phyloP scores from a whole-genome alignment of 2,329 filamentous ascomycete species.

The Aspergillus fumigatus region DNA sequence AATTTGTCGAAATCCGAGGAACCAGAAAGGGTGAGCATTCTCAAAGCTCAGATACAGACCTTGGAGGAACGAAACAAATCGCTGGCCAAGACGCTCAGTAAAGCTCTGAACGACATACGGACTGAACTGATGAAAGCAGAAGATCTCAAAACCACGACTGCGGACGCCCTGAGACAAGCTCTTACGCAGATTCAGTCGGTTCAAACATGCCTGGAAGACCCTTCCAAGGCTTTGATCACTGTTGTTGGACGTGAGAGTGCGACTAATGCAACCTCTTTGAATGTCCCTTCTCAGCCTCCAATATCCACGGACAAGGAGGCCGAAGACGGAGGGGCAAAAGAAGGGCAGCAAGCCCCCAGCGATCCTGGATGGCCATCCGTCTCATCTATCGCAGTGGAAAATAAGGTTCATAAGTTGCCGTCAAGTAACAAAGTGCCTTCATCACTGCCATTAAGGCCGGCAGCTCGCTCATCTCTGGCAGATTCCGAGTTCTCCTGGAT shows the following conservation, averaged over 20 bases:
- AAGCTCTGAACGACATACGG: conserved; percentile 40
- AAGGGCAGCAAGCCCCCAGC: conserved; percentile 3
- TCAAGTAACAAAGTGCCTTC: conserved; percentile 10
- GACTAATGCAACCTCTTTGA: conserved; percentile 2
- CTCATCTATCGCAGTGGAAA: conserved; percentile 8
- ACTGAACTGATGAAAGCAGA: conserved; percentile 28
- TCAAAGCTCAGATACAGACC: conserved; percentile 29
- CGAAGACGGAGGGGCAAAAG: conserved; percentile 1
- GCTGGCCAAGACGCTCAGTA: conserved; percentile 38
- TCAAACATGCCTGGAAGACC: conserved; percentile 40
- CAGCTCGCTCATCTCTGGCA: conserved; percentile 38
- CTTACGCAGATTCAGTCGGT: conserved; percentile 41
- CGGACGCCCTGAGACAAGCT: conserved; percentile 32
- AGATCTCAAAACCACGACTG: conserved; percentile 18
- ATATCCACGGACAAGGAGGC: background rate
- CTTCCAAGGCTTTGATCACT: conserved; percentile 27
- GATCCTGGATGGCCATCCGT: conserved; percentile 3
- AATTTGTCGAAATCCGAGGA: conserved; percentile 9
- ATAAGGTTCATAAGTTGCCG: conserved; percentile 1
- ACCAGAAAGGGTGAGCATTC: conserved; percentile 17
- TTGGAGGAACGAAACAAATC: conserved; percentile 39
- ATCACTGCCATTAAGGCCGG: conserved; percentile 20
- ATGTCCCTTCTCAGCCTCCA: background rate
- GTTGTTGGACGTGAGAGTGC: conserved; percentile 4
- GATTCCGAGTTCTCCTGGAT: conserved; percentile 49